Conservation (phyloP, 352 stramenopile species). For the Phytophthora crassamura region DNA sequence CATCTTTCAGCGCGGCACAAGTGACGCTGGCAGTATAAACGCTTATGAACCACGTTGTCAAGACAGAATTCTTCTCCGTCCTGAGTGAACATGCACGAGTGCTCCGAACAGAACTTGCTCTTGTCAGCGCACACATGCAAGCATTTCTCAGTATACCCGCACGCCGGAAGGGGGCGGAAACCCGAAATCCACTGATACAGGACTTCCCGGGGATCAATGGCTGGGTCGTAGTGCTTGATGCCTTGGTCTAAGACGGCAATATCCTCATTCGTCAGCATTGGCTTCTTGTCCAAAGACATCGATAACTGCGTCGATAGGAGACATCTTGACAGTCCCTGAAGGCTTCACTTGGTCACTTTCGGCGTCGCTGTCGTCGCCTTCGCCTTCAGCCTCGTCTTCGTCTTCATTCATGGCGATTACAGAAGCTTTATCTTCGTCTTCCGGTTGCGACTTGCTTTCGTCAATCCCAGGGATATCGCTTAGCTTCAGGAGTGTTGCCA, state of each 20-base stretch:
- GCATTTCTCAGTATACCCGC: conserved; percentile 43
- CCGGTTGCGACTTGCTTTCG: too few relatives aligned
- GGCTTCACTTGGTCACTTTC: too few relatives aligned
- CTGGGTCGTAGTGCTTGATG: conserved; percentile 66
- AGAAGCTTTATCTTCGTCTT: conserved; percentile 13
- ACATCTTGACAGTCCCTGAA: too few relatives aligned
- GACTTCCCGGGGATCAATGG: conserved; percentile 61
- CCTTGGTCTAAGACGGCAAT: conserved; percentile 49
- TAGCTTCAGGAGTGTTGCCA: conserved; percentile 27
- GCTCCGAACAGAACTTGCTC: conserved; percentile 40
- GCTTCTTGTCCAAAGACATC: conserved; percentile 18
- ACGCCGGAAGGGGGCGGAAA: conserved; percentile 54
- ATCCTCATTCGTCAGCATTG: conserved; percentile 33
- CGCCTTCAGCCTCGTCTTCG: too few relatives aligned
- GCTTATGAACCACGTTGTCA: conserved; percentile 30
- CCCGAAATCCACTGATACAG: conserved; percentile 66
- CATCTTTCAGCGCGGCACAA: conserved; percentile 50
- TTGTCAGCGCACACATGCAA: conserved; percentile 32
- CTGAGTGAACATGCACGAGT: conserved; percentile 42
- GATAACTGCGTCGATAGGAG: conserved; percentile 7
- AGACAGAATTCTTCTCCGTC: conserved; percentile 37
- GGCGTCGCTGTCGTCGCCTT: too few relatives aligned
- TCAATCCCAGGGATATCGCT: too few relatives aligned
- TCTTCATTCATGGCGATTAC: not conserved
- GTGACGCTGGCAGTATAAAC: conserved; percentile 51